These are phyloP conservation scores for Aspergillus quadrilineatus DNA, from an alignment of 2,329 filamentous ascomycete genomes.

Conservation along the genomic window DNA sequence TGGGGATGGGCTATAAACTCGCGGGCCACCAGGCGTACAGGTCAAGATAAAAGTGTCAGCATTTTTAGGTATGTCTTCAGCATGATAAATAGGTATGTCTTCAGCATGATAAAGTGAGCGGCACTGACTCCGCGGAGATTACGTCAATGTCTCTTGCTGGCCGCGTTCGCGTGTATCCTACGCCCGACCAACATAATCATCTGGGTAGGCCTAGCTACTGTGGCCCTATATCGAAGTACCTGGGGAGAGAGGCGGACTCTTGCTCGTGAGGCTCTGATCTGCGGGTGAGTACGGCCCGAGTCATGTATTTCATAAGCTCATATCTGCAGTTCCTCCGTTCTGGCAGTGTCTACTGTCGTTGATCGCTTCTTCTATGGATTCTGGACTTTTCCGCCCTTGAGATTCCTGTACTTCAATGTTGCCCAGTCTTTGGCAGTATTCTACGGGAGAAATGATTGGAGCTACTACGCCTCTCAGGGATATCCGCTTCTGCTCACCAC, in stretches of 20 bases:
- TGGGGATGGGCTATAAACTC: constrained; percentile 65
- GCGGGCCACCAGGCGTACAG: constrained; percentile 30
- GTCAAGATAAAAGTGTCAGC: constrained; percentile 6
- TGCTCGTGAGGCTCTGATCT: constrained; percentile 63
- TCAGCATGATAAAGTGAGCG: not conserved
- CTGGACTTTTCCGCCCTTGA: constrained; percentile 86
- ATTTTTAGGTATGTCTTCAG: constrained; percentile 28
- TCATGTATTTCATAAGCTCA: constrained; percentile 11
- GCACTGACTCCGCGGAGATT: constrained; percentile 44
- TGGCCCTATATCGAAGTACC: constrained; percentile 50
- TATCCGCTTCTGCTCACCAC: constrained; percentile 84
- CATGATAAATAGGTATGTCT: constrained; percentile 24
- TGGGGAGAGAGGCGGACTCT: constrained; percentile 53
- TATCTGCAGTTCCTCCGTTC: constrained; percentile 45
- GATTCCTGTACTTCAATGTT: constrained; percentile 89
- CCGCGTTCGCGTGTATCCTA: constrained; percentile 78
- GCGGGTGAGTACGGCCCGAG: constrained; percentile 41
- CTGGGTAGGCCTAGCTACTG: constrained; percentile 68
- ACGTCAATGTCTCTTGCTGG: constrained; percentile 67
- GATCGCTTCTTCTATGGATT: constrained; percentile 78
- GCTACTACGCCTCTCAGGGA: constrained; percentile 91
- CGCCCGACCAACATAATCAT: constrained; percentile 87
- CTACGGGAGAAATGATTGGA: constrained; percentile 85
- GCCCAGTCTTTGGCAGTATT: constrained; percentile 84
- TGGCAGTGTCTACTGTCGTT: constrained; percentile 63